Evolutionary conservation across 768 basidiomycete species (phyloP).

Genomic region (Pleurotus djamor): DNA sequence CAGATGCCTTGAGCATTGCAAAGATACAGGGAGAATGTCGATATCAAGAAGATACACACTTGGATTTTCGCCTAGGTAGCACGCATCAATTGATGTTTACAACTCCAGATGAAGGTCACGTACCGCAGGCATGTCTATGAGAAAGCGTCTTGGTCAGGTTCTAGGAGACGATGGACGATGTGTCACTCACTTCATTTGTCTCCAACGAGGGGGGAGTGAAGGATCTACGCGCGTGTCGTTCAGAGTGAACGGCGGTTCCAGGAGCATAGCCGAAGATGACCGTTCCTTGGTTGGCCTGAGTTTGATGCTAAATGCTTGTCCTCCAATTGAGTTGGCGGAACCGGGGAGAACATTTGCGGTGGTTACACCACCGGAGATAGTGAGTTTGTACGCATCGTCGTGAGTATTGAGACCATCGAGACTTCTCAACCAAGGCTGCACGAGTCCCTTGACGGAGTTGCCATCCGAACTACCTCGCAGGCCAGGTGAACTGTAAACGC

Average conservation of each 20-base stretch:
- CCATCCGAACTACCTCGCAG: constrained; percentile 53
- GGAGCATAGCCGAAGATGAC: constrained; percentile 68
- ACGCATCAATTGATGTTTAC: not conserved
- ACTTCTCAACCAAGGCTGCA: constrained; percentile 64
- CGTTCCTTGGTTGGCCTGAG: constrained; percentile 70
- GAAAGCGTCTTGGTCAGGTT: too few relatives aligned
- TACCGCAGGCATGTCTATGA: constrained; percentile 64
- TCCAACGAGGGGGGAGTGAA: constrained; percentile 53
- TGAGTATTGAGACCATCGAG: constrained; percentile 83
- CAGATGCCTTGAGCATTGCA: too few relatives aligned
- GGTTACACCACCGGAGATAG: constrained; percentile 81
- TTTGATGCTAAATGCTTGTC: constrained; percentile 79
- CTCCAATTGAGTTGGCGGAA: constrained; percentile 55
- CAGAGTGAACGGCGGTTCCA: constrained; percentile 72
- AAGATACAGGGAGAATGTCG: too few relatives aligned
- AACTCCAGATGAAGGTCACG: constrained; percentile 13
- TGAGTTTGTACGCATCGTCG: constrained; percentile 66
- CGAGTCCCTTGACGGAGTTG: constrained; percentile 48
- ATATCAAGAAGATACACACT: constrained; percentile 35
- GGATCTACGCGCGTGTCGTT: constrained; percentile 46
- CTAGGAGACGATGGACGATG: not conserved
- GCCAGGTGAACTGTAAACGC: constrained; percentile 46
- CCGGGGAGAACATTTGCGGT: constrained; percentile 78
- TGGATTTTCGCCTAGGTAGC: constrained; percentile 49
- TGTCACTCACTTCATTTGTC: constrained; percentile 69